These are phyloP conservation scores for Colletotrichum caudatum DNA, from an alignment of 2,329 filamentous ascomycete genomes.

Conservation along the genomic window DNA sequence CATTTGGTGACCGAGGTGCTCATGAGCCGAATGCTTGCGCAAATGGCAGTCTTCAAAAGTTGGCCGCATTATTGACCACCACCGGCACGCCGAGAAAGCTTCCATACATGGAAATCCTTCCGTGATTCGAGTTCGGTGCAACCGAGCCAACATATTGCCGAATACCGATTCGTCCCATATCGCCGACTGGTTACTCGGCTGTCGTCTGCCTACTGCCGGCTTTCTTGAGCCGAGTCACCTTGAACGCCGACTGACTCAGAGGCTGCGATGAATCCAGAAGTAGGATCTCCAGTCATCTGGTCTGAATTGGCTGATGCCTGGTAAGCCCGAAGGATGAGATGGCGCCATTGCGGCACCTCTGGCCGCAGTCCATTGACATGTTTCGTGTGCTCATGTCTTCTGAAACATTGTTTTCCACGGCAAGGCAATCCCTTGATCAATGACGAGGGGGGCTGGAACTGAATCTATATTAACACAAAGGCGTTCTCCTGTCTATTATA, in stretches of 20 bases:
- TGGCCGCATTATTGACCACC: not conserved
- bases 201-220: not conserved
- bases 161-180: not conserved
- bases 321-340: not conserved
- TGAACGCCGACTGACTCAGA: not conserved
- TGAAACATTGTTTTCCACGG: not conserved
- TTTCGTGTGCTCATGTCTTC: not conserved
- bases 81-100: too few relatives aligned
- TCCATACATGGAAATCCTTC: not conserved
- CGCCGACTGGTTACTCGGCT: not conserved
- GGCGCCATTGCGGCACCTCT: not conserved
- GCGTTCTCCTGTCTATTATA: conserved; percentile 29
- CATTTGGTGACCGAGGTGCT: not conserved
- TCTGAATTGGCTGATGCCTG: not conserved
- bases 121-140: not conserved
- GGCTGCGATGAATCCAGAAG: not conserved
- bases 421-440: not conserved
- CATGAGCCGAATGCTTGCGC: not conserved
- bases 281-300: not conserved
- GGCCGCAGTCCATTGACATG: not conserved
- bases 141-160: not conserved
- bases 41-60: not conserved
- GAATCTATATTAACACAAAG: conserved; percentile 25
- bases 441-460: not conserved
- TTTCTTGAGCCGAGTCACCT: not conserved